These are phyloP conservation scores for Calcarisporium arbuscula DNA, from an alignment of 2,329 filamentous ascomycete species.

Conservation along the genomic window DNA sequence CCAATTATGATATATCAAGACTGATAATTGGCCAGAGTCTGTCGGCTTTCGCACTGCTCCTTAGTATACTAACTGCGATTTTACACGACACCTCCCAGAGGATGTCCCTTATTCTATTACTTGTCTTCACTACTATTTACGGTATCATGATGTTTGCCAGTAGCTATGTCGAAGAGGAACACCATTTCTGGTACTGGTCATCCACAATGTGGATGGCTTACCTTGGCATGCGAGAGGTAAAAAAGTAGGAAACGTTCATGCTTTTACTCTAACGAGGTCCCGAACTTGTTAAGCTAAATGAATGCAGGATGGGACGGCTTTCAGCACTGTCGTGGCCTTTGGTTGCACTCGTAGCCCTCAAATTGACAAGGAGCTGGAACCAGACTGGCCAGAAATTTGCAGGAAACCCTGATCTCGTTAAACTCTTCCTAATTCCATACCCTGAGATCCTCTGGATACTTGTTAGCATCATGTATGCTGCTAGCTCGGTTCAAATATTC, in stretches of 20 bases:
- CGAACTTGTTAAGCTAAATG: no score
- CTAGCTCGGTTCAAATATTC: constrained; percentile 43
- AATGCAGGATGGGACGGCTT: no score
- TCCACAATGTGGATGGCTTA: constrained; percentile 62
- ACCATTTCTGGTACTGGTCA: constrained; percentile 97
- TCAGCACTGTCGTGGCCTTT: no score
- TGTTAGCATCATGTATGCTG: constrained; percentile 62
- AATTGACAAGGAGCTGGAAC: constrained; percentile 78
- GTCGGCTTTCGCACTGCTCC: constrained; percentile 24
- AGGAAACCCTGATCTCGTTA: constrained; percentile 82
- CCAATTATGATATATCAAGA: constrained; percentile 74
- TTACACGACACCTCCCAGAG: constrained; percentile 8
- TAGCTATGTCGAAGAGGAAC: constrained; percentile 96
- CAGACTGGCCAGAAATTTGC: constrained; percentile 96
- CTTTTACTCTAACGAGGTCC: no score
- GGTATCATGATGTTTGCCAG: constrained; percentile 94
- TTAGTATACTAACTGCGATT: constrained; percentile 9
- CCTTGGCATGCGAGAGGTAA: constrained; percentile 42
- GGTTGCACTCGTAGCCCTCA: constrained; percentile 52
- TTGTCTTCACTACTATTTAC: constrained; percentile 55
- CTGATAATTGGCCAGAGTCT: constrained; percentile 43
- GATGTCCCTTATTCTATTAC: constrained; percentile 33
- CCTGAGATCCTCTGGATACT: constrained; percentile 68
- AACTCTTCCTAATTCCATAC: constrained; percentile 58
- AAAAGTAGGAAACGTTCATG: constrained; percentile 27